Base-by-base conservation (phyloP, 2,329 filamentous ascomycete genomes). In the Mycosphaerella sp. region DNA sequence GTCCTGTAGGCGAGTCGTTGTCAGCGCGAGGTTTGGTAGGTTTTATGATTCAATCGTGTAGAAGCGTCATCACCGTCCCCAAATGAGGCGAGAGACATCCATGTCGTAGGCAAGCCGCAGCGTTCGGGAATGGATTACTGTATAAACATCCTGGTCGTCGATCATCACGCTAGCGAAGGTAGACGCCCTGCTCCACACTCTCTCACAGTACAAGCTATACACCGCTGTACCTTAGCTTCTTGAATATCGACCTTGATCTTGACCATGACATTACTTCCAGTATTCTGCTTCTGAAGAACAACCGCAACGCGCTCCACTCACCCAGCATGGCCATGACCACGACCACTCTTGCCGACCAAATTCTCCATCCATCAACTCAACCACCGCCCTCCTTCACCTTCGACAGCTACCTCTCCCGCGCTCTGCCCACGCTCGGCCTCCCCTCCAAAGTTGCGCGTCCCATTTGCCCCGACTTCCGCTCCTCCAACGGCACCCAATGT, bases 391-490 rank as follows among this genome's bases (percentile, higher is more conserved):
- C 43, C 41, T 69, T 67, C 56, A 63, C 62, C 44, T 69, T 69
- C 59, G 54, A 63, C 57, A 59, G 57, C 56, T 65, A 62, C 59
- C 66, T 69, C 53, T 51, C 61, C 45, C 54, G 46, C 41, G 34
- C 56, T 21, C 52, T 67, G 45, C 62, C 66, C 25, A 58, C 62
- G 36, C 62, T 68, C 48, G 65, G 65, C 53, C 59, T 53, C 6
- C 66, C 66, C 9, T 64, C 62, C 37, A 69, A 69, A 56, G 58
- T 64, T 53, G 52, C 58, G 41, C 70, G 73, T 0, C 88, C 90
- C 39, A 76, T 87, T 66, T 97, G 93, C 76, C 88, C 87, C 66
- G 84, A 89, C 54, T 96, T 89, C 73, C 78, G 86, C 54, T 80
- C 88, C 55, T 89, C 89, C 37, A 85, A 90, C 71, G 58, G 58